Percentiles rank a stretch among this genome's conserved stretches.
These are phyloP conservation scores for Pyrenochaeta sp. DNA, from an alignment of 2,329 filamentous ascomycete genomes.

Conservation along the genomic window DNA sequence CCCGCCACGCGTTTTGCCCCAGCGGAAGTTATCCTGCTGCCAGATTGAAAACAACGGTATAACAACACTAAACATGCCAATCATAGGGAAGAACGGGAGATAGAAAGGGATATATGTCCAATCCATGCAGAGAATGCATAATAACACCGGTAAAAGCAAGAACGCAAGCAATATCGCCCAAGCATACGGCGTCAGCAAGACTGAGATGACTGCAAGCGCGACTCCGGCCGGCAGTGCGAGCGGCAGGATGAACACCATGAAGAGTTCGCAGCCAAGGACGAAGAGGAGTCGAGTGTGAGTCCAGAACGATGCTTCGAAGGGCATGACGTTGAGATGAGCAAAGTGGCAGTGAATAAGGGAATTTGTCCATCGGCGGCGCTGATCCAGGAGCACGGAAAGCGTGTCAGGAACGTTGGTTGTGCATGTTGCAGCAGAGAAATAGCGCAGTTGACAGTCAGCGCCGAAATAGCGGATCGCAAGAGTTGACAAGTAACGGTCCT, in stretches of 20 bases:
- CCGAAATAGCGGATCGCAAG: conserved; percentile 2
- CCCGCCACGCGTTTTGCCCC: conserved; percentile 2
- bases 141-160: not conserved
- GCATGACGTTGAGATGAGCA: conserved; percentile 2
- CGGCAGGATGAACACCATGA: conserved; percentile 3
- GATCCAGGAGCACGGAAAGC: conserved; percentile 1
- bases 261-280: not conserved
- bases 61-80: conserved; percentile 1
- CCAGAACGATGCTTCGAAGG: not conserved
- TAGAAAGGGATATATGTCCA: conserved; percentile 1
- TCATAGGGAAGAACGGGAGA: conserved; percentile 3
- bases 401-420: not conserved
- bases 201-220: not conserved
- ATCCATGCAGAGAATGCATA: conserved; percentile 3
- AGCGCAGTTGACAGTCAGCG: not conserved
- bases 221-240: conserved; percentile 1
- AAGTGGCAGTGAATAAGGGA: conserved; percentile 3
- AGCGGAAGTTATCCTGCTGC: conserved; percentile 1
- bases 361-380: conserved; percentile 2
- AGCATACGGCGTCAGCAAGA: not conserved
- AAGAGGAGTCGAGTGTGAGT: not conserved
- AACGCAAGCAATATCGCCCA: conserved; percentile 2
- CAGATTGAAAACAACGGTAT: not conserved
- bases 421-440: conserved; percentile 2
- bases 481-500: conserved; percentile 1